These are phyloP conservation scores for Dendrobium nobile DNA, from an alignment of 106 monocot species.

Conservation along the genomic window DNA sequence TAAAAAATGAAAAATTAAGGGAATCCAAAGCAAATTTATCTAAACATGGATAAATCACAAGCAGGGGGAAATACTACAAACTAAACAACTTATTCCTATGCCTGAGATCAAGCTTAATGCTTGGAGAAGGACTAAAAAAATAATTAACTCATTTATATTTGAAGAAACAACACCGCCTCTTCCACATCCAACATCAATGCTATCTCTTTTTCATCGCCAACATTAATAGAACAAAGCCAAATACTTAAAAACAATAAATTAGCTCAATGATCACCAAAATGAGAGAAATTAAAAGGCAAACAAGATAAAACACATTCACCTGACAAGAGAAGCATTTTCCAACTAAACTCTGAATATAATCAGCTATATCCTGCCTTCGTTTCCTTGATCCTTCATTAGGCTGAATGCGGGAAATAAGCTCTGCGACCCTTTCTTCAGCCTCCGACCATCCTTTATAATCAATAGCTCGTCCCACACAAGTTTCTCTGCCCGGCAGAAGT, in stretches of 20 bases:
- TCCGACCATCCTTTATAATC: background rate
- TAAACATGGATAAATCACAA: too few relatives aligned
- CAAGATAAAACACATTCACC: background rate
- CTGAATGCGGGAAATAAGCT: background rate
- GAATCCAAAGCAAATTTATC: too few relatives aligned
- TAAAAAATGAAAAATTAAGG: too few relatives aligned
- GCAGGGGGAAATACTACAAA: too few relatives aligned
- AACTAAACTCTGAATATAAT: slow-evolving; percentile 3
- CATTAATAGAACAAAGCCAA: background rate
- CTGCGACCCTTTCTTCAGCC: background rate
- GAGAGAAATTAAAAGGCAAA: background rate
- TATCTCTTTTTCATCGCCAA: background rate
- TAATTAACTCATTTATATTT: too few relatives aligned
- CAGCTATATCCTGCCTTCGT: background rate
- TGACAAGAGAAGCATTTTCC: slow-evolving; percentile 2
- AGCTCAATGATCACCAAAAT: background rate
- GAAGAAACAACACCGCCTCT: background rate
- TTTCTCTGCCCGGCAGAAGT: slow-evolving; percentile 1
- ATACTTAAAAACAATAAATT: background rate
- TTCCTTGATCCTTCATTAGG: background rate
- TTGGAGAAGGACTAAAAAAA: too few relatives aligned
- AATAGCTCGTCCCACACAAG: background rate
- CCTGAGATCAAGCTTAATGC: too few relatives aligned
- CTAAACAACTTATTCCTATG: too few relatives aligned
- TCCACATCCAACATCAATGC: background rate